phyloP scores from a whole-genome alignment of 306 rosid species.

The Quercus suber region DNA sequence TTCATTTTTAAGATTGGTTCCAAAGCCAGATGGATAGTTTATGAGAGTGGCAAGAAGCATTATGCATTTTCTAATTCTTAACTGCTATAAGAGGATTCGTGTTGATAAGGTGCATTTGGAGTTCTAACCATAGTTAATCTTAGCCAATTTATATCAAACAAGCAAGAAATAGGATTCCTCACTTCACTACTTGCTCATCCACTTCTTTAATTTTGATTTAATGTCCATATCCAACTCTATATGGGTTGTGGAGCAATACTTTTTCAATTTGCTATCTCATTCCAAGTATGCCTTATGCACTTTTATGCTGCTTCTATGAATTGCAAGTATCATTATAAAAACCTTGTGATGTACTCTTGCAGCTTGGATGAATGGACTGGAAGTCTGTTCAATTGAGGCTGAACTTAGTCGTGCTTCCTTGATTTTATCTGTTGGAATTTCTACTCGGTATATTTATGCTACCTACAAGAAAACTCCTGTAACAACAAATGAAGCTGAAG shows the following conservation, averaged over 20 bases:
- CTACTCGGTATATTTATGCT: constrained; percentile 77
- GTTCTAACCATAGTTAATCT: neutral
- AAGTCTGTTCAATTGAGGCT: constrained; percentile 69
- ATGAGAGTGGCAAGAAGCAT: neutral
- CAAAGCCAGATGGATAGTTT: neutral
- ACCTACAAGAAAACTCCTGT: constrained; percentile 65
- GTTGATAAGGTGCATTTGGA: neutral
- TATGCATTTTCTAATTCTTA: neutral
- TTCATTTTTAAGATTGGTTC: neutral
- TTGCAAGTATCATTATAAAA: neutral
- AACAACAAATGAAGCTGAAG: constrained; percentile 80
- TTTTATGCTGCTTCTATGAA: neutral
- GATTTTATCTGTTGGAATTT: constrained; percentile 73
- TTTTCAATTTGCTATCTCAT: constrained; percentile 5
- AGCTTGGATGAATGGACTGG: constrained; percentile 93
- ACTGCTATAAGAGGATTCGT: neutral
- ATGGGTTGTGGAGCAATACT: neutral
- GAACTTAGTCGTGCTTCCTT: constrained; percentile 56
- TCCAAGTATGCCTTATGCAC: neutral
- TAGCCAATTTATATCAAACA: neutral
- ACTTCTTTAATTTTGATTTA: neutral
- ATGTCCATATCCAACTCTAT: neutral
- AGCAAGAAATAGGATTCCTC: neutral
- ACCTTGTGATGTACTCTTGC: constrained; percentile 17
- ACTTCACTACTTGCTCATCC: neutral